Percentiles rank a stretch among this genome's conserved stretches.
Evolutionary conservation across 2,329 filamentous ascomycete genomes (phyloP).

Genomic region (Alternaria postmessia): DNA sequence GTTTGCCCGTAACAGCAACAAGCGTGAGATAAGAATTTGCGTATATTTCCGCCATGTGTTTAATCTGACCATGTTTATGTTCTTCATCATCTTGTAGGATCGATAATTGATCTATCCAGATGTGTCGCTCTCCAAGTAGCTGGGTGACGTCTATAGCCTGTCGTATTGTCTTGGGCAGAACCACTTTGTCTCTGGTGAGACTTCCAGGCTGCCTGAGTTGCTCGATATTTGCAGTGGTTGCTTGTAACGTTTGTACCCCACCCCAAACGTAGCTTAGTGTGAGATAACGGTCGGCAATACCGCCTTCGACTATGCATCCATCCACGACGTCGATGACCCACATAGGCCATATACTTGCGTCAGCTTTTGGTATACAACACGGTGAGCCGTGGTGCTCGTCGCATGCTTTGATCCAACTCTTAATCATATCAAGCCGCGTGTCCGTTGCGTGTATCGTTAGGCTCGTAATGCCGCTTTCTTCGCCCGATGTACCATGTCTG

Average conservation of each 20-base stretch:
- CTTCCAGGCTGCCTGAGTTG: background rate
- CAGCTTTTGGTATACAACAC: background rate
- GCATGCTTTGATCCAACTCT: background rate
- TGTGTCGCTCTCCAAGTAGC: background rate
- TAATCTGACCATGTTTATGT: background rate
- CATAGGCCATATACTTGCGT: background rate
- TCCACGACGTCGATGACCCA: background rate
- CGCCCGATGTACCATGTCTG: no score
- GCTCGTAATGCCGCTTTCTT: no score
- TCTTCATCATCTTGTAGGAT: background rate
- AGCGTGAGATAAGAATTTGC: background rate
- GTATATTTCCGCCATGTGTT: background rate
- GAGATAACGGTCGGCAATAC: background rate
- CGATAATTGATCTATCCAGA: background rate
- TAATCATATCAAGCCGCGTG: background rate
- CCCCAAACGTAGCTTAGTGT: background rate
- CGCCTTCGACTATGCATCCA: background rate
- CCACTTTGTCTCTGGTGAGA: rapidly evolving
- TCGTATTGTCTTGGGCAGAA: background rate
- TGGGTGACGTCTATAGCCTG: background rate
- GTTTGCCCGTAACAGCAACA: background rate
- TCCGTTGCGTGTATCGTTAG: no score
- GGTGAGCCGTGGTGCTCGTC: background rate
- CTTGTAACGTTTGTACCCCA: background rate
- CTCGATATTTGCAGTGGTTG: background rate